Percentiles rank a stretch among this genome's conserved stretches.
Conservation (phyloP, 495 filamentous ascomycete species). For the Alectoria sarmentosa region DNA sequence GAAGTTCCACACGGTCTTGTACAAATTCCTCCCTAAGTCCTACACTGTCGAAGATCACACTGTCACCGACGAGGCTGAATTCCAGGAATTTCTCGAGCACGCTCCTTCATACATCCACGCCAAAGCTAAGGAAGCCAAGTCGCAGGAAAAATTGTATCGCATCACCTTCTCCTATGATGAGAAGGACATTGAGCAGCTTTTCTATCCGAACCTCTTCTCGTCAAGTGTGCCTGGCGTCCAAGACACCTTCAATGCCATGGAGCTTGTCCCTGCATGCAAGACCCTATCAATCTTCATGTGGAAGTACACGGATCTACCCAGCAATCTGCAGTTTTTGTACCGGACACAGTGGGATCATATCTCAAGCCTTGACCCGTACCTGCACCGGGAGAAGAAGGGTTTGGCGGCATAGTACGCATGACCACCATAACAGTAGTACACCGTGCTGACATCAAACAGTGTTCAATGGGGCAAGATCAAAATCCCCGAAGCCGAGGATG, state of each 20-base stretch:
- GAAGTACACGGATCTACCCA: background rate
- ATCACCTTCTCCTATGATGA: background rate
- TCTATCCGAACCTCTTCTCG: background rate
- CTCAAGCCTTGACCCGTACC: background rate
- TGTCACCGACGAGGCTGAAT: background rate
- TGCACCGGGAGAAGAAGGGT: background rate
- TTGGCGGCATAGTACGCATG: background rate
- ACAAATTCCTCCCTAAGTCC: background rate
- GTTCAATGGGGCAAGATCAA: background rate
- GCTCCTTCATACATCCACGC: background rate
- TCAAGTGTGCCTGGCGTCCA: background rate
- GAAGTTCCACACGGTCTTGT: background rate
- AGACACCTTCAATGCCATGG: background rate
- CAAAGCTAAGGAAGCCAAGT: background rate
- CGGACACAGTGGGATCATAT: background rate
- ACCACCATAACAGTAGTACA: background rate
- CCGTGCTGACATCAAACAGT: background rate
- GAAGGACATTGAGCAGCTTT: background rate
- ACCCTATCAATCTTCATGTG: background rate
- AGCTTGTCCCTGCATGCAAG: background rate
- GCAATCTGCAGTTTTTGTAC: background rate
- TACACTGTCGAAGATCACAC: background rate
- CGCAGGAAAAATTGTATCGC: background rate
- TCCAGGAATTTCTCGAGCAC: background rate
- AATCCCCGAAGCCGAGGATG: background rate